Evolutionary conservation across 1,139 yeast species (phyloP), one percentile per base, ranked within the genome.

Genomic region (Suhomyces taliae): DNA sequence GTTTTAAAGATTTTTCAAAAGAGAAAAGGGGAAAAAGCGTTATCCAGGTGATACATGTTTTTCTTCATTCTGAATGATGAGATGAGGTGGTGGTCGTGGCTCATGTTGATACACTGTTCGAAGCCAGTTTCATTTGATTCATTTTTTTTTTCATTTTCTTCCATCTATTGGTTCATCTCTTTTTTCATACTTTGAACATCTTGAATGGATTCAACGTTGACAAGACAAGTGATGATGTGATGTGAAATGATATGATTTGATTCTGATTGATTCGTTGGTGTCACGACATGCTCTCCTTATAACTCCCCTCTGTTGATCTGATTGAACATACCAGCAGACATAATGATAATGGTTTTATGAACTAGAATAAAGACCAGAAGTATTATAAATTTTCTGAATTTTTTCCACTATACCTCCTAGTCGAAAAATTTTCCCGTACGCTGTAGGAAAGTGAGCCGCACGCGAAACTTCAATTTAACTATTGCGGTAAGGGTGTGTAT

Each of bases 341-440:
- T 56, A 41, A 54, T 54, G 54, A 54, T 50, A 45, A 47, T 47
- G 60, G 65, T 62, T 60, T 60, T 61, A 59, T 61, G 54, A 62
- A 46, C 40, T 43, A 46, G 49, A 46, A 46, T 46, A 51, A 51
- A 50, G 50, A 50, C 49, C 52, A 47, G 34, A 38, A 41, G 47
- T 47, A 46, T 47, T 41, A 44, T 45, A 53, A 53, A 46, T 49
- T 51, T 46, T 46, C 48, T 40, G 40, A 32, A 36, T 53, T 53
- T 53, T 48, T 43, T 45, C 51, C 45, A 39, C 47, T 26, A 44
- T 40, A 37, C 41, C n/a, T 29, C 32, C 45, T 44, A 44, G 48
- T 46, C 45, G 52, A 49, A 49, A 49, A 49, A 34, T 49, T 49
- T 49, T 49, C 52, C 46, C 50, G 32, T 29, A 11, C 32, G 10